Percentiles rank a stretch among this genome's conserved stretches.
Evolutionary conservation across 441 rosid genomes (phyloP).

Genomic region (Sinapis alba): DNA sequence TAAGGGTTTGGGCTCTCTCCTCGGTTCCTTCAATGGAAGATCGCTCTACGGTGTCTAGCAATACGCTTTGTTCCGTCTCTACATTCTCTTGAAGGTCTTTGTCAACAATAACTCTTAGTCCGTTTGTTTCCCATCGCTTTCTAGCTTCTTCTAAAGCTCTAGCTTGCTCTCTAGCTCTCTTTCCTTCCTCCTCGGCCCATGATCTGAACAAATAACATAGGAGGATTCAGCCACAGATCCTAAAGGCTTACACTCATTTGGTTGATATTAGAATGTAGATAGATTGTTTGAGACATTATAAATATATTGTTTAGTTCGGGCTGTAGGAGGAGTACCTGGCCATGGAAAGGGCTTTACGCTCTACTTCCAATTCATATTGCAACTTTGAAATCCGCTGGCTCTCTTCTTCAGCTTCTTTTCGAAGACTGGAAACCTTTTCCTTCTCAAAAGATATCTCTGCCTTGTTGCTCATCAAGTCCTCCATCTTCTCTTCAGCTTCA

Average conservation of each 20-base stretch:
- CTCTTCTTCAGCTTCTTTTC: conserved; percentile 75
- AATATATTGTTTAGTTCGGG: background rate
- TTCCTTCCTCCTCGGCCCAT: conserved; percentile 99
- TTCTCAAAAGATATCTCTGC: conserved; percentile 86
- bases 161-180: conserved; percentile 84
- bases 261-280: background rate
- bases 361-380: conserved; percentile 89
- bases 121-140: conserved; percentile 86
- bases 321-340: conserved; percentile 71
- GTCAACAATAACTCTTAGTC: conserved; percentile 85
- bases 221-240: conserved; percentile 11
- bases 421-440: conserved; percentile 70
- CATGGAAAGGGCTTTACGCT: conserved; percentile 92
- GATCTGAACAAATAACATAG: conserved; percentile 51
- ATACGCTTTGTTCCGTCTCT: conserved; percentile 43
- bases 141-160: conserved; percentile 88
- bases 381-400: conserved; percentile 75
- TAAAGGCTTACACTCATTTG: conserved; percentile 2
- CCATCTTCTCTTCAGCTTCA: conserved; percentile 84
- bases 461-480: conserved; percentile 74
- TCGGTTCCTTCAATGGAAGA: conserved; percentile 63
- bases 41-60: conserved; percentile 57
- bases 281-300: background rate
- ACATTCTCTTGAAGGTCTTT: conserved; percentile 67
- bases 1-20: conserved; percentile 63